Conservation (phyloP, 1,139 yeast species). For the Yamadazyma diospyri region DNA sequence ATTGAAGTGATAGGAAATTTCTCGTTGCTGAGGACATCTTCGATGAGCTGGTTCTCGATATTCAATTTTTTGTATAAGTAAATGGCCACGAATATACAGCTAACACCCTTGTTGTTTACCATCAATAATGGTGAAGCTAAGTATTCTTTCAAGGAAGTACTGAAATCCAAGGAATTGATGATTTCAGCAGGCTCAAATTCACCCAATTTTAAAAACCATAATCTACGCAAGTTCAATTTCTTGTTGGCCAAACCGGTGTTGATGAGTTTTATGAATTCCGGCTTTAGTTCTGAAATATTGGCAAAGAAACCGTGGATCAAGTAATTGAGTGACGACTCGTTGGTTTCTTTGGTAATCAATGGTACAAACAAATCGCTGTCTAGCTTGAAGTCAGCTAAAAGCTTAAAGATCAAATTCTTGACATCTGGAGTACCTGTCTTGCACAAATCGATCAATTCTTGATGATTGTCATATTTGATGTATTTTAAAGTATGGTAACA, state of each 20-base stretch:
- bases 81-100: slow-evolving; percentile 45
- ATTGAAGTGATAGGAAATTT: slow-evolving; percentile 44
- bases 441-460: slow-evolving; percentile 53
- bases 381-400: slow-evolving; percentile 23
- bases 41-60: slow-evolving; percentile 15
- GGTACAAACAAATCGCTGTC: slow-evolving; percentile 33
- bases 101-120: slow-evolving; percentile 45
- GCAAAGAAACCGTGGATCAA: slow-evolving; percentile 49
- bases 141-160: slow-evolving; percentile 39
- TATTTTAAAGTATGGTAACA: slow-evolving; percentile 42
- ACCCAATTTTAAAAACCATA: slow-evolving; percentile 65
- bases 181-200: slow-evolving; percentile 14
- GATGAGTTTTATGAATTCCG: slow-evolving; percentile 28
- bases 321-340: slow-evolving; percentile 57
- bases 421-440: slow-evolving; percentile 66
- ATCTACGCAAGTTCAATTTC: slow-evolving; percentile 56
- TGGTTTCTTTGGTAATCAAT: slow-evolving; percentile 65
- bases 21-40: slow-evolving; percentile 23
- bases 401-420: slow-evolving; percentile 34
- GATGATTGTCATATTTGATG: slow-evolving; percentile 19
- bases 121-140: slow-evolving; percentile 47
- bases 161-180: slow-evolving; percentile 15
- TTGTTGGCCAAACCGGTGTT: slow-evolving; percentile 62
- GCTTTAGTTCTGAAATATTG: slow-evolving; percentile 26
- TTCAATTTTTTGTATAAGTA: slow-evolving; percentile 13